phyloP scores from a whole-genome alignment of 2,329 filamentous ascomycete genomes.

The Fusarium subtropicale region DNA sequence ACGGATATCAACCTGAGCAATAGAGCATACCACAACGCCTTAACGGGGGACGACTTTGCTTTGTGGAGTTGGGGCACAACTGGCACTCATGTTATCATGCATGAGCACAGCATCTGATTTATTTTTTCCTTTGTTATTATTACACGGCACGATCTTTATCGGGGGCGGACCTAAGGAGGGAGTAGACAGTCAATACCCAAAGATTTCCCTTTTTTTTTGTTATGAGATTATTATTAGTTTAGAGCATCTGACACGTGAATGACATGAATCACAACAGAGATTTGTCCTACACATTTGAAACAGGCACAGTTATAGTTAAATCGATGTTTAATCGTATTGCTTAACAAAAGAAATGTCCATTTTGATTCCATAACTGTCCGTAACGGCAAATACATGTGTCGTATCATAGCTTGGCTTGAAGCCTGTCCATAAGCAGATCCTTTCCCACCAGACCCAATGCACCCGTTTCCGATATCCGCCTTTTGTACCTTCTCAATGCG shows the following conservation, averaged over 20 bases:
- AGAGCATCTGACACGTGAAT: slow-evolving; percentile 15
- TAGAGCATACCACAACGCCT: slow-evolving; percentile 38
- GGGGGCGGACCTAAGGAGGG: slow-evolving; percentile 44
- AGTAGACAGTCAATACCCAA: slow-evolving; percentile 50
- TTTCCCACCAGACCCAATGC: slow-evolving; percentile 37
- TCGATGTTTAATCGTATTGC: not conserved
- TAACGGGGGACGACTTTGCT: slow-evolving; percentile 39
- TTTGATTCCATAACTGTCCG: slow-evolving; percentile 36
- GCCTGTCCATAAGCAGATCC: slow-evolving; percentile 33
- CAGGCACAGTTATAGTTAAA: not conserved
- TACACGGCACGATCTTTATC: slow-evolving; percentile 35
- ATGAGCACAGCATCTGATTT: slow-evolving; percentile 41
- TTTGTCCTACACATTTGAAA: not conserved
- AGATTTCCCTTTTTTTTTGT: slow-evolving; percentile 47
- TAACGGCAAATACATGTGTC: slow-evolving; percentile 30
- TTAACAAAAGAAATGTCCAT: slow-evolving; percentile 39
- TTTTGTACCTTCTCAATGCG: slow-evolving; percentile 53
- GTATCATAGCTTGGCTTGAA: slow-evolving; percentile 34
- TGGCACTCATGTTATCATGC: slow-evolving; percentile 39
- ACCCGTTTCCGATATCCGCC: slow-evolving; percentile 62
- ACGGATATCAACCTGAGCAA: slow-evolving; percentile 19
- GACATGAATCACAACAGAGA: not conserved
- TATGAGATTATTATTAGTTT: slow-evolving; percentile 9
- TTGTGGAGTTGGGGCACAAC: slow-evolving; percentile 44
- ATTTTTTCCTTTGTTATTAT: slow-evolving; percentile 25